Base-by-base conservation (phyloP, 352 stramenopile genomes). In the Detonula confervacea region DNA sequence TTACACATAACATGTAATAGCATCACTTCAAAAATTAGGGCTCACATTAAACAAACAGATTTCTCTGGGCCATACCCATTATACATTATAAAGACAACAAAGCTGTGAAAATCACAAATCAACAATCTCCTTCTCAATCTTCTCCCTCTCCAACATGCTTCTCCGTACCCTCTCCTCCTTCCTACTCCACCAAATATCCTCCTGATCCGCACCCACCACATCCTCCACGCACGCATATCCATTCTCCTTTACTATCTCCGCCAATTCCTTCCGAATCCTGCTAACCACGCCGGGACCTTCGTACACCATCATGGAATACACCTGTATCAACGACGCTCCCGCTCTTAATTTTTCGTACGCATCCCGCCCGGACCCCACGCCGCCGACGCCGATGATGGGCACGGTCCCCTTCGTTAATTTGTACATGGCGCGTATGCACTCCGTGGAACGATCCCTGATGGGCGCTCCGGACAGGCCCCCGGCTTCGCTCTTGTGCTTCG, bases 281-380 rank as follows among this genome's bases (percentile, higher is more conserved):
- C 56, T 84, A 39, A 93, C 78, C 12, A 90, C 47, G 25, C 87
- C 87, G 1, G 87, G 85, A 16, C 87, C 87, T 68, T 90, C 68
- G 60, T 90, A 90, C 9, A 91, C 81, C 83, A 93, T 87, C 47
- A 86, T 80, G 56, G 59, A 85, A 49, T 93, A 93, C 9, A 93
- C 61, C 74, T 93, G 82, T 20, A 93, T 70, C 22, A 93, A 44
- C 24, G 68, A 97, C 6, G 97, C 97, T 29, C 97, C 97, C 5
- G 97, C 97, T 29, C 93, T 93, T 56, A 99, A 96, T 90, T 99
- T 99, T 42, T 99, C 97, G 79, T 98, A 99, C 0, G 95, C 97
- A 81, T 99, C 96, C 65, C 97, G 84, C 7, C 69, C 87, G 16
- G 69, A 87, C 14, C 71, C 73, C 16, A 95, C 73, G 8, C 90